Percentiles rank a stretch among this genome's conserved stretches.
These are phyloP conservation scores for Cerioporus squamosus DNA, from an alignment of 1,284 basidiomycete genomes.

Conservation along the genomic window DNA sequence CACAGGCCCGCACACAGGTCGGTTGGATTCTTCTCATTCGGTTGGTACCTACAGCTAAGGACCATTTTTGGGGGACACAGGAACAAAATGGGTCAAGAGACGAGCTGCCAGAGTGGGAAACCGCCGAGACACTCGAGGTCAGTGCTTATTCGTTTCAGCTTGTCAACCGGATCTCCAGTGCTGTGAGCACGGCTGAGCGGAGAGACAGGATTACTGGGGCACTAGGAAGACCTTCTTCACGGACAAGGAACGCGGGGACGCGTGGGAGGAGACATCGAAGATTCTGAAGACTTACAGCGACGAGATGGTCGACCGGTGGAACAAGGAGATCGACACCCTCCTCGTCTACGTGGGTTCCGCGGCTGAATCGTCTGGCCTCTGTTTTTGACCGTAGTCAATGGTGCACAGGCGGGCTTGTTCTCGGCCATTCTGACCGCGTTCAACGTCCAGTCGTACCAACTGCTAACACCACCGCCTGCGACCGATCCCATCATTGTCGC, in stretches of 20 bases:
- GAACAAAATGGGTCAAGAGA: too few relatives aligned
- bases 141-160: too few relatives aligned
- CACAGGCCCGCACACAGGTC: too few relatives aligned
- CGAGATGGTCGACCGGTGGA: neutral
- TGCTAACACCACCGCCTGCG: neutral
- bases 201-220: too few relatives aligned
- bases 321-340: slow-evolving; percentile 6
- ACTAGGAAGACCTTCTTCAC: neutral
- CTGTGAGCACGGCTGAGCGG: too few relatives aligned
- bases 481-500: neutral
- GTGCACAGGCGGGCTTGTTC: slow-evolving; percentile 3
- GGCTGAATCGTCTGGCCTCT: neutral
- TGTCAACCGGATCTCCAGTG: too few relatives aligned
- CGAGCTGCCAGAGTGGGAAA: too few relatives aligned
- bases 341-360: slow-evolving; percentile 1
- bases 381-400: neutral
- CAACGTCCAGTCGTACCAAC: slow-evolving; percentile 7
- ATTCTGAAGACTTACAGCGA: neutral
- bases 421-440: slow-evolving; percentile 6
- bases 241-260: neutral
- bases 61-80: too few relatives aligned
- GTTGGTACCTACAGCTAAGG: too few relatives aligned
- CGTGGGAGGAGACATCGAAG: neutral
- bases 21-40: too few relatives aligned
- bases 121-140: too few relatives aligned